Evolutionary conservation across 257 asterid genomes (phyloP), one percentile per base, ranked within the genome.

Genomic region (Nicotiana attenuata): DNA sequence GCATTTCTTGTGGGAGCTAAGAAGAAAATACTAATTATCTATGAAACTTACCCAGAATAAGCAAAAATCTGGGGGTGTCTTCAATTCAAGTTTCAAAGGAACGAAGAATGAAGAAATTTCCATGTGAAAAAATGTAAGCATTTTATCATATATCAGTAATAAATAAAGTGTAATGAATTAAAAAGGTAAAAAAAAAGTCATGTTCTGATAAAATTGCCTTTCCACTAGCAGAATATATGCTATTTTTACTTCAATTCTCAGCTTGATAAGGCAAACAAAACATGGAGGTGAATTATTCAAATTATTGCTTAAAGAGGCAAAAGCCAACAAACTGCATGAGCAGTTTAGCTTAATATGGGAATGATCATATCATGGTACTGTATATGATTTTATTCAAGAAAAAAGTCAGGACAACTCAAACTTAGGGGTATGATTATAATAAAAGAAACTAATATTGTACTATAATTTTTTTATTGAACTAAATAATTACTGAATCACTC

Each of bases 271-370:
- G 56, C 29, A 68, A 35, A 35, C 55, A 68, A 68, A 33, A 68
- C 55, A 68, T 35, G 55, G 19, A 38, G 56, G 7, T 68, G 52
- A n/a, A 68, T 68, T 68, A 5, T 67, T 33, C 31, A 67, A 68
- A 5, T 38, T 68, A 29, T 26, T 68, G 29, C 56, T 38, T 68
- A 10, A 38, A 68, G 16, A 38, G 56, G 77, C 20, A 69, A 69
- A 20, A 41, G 16, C 78, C 59, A 69, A 69, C 78, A 69, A 69
- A 41, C 78, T 20, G 33, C 78, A 69, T 41, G 77, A 69, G 57
- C 33, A 69, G 33, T 69, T 41, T 69, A 69, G 33, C 78, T 41
- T 69, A 68, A 10, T 68, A 10, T n/a, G 31, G 77, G 19, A 31
- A 31, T 31, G 29, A 68, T 68, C 56, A 35, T 38, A 67, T 67